These are phyloP conservation scores for Cadophora sp. DNA, from an alignment of 2,329 filamentous ascomycete genomes.

Conservation along the genomic window DNA sequence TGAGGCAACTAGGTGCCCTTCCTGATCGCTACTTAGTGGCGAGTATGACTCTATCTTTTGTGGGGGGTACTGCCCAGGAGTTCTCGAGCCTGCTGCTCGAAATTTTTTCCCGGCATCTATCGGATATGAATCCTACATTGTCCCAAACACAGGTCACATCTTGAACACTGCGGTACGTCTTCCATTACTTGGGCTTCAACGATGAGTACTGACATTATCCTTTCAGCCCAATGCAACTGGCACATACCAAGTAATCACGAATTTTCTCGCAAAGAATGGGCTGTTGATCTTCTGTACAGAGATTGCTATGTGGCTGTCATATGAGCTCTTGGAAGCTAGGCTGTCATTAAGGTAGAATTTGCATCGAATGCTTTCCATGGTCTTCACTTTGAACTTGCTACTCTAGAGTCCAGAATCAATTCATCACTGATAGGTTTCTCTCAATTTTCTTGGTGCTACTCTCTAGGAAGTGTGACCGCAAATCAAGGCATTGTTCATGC, in stretches of 20 bases:
- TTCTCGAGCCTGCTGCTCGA: slow-evolving; percentile 34
- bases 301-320: background rate
- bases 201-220: background rate
- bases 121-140: slow-evolving; percentile 27
- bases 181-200: no score
- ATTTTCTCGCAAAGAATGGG: slow-evolving; percentile 25
- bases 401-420: background rate
- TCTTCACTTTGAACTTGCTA: background rate
- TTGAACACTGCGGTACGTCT: slow-evolving; percentile 28
- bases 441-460: background rate
- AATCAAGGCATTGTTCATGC: background rate
- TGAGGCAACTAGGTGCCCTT: background rate
- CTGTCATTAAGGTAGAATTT: background rate
- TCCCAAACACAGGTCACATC: slow-evolving; percentile 39
- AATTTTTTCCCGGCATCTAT: slow-evolving; percentile 26
- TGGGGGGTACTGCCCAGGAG: slow-evolving; percentile 35
- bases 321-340: background rate
- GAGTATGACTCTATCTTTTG: slow-evolving; percentile 38
- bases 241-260: slow-evolving; percentile 27
- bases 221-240: slow-evolving; percentile 28
- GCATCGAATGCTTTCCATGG: background rate
- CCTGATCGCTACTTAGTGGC: slow-evolving; percentile 27
- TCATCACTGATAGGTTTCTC: background rate
- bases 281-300: background rate
- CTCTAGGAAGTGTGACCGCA: background rate